Evolutionary conservation across 306 rosid species (phyloP), one percentile per base, ranked within the genome.

Genomic region (Spatholobus suberectus): DNA sequence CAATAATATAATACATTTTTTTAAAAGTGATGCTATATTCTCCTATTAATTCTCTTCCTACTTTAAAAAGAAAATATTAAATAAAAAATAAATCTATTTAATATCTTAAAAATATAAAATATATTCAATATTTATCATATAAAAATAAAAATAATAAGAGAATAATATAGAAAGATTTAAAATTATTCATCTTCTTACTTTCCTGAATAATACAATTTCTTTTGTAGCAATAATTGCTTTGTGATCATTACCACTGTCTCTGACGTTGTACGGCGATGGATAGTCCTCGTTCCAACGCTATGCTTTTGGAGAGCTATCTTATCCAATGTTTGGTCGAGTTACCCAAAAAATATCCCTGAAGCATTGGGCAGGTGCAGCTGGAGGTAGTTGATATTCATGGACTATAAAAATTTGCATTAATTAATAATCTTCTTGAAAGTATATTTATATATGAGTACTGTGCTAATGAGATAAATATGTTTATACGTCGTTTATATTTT

Each of bases 301-400:
- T 29, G 35, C 2, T 32, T 15, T 68, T 82, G 13, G 71, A 54
- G 76, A 47, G 38, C 11, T 15, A 29, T 20, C 65, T 44, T 44
- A 15, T 68, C 77, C 72, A 27, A 41, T 51, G 27, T 41, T 27
- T 74, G 68, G 70, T 52, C 29, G 62, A 75, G 40, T 70, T 41
- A 11, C n/a, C 54, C 0, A 14, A 21, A 62, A 38, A 35, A 65
- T 38, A 41, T 75, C 61, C 44, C 23, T 11, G 55, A 20, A 47
- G 9, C 17, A 47, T 35, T 26, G 44, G 38, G n/a, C 44, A 6
- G 75, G 38, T 13, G 57, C 69, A 27, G 72, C 61, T 61, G 80
- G 57, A 57, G 55, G 6, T 21, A 37, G 52, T 6, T 35, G 57
- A 75, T 3, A 20, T 8, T 40, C 26, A 55, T 35, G 79, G 37